Evolutionary conservation across 2,329 filamentous ascomycete genomes (phyloP), one percentile per base, ranked within the genome.

Genomic region (Colletotrichum sp.): DNA sequence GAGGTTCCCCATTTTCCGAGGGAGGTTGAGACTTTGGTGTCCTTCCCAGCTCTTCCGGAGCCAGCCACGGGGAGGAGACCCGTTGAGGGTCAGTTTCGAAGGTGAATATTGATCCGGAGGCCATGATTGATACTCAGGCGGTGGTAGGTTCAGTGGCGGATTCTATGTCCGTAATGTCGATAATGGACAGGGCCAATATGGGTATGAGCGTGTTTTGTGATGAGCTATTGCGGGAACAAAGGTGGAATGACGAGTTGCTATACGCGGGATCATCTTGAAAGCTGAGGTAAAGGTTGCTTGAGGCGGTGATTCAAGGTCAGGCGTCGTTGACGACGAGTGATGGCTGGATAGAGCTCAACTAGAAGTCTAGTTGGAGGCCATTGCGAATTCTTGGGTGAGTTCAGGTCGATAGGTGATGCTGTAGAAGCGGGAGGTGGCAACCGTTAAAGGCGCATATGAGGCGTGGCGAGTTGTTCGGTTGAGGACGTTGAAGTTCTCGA

Each of bases 41-140:
- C 66, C 82, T 85, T 71, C 83, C 84, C 32, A 85, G 78, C 55
- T 87, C 87, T 52, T 88, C 86, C 1, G 93, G 90, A 13, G 89
- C 92, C 68, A 94, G 90, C 97, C 97, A 99, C 18, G 97, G 97
- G 21, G 96, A 99, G 16, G 95, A 94, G 43, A 99, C 95, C 83
- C 95, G 90, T 3, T 95, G 95, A 61, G 96, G 95, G 78, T 98
- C 94, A 4, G 95, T 93, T 77, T 98, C 95, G 83, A 95, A 99
- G 0, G 96, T 98, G 83, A 99, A 99, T 79, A 99, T 95, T 10
- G 96, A 98, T 75, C 97, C 96, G 14, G 96, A 98, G 74, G 97
- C 96, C 95, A 97, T 98, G 8, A 30, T 68, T 71, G 12, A 79
- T 36, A 28, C 48, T 57, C 39, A 32, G 14, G 30, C 24, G 26